A percentile compares a stretch with the other conserved stretches of the same genome.
Conservation (phyloP, 257 asterid species). For the Scutellaria minor region DNA sequence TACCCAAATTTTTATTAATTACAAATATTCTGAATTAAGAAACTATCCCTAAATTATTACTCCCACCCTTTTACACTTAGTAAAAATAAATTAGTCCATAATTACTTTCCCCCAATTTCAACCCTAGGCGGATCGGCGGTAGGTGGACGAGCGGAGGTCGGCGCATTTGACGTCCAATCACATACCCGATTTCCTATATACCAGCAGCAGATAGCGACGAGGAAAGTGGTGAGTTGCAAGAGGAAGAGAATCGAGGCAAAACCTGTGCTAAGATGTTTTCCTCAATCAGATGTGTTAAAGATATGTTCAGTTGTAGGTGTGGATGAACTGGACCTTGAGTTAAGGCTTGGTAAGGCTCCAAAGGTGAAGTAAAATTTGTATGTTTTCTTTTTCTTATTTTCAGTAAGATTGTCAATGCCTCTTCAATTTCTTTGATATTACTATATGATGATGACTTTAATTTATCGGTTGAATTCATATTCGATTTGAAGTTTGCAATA, state of each 20-base stretch:
- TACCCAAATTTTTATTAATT: too few relatives aligned
- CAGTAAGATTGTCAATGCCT: slow-evolving; percentile 14
- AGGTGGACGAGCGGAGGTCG: too few relatives aligned
- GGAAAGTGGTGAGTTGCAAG: slow-evolving; percentile 57
- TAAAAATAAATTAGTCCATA: too few relatives aligned
- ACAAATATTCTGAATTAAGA: too few relatives aligned
- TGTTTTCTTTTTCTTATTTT: slow-evolving; percentile 24
- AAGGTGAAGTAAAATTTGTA: slow-evolving; percentile 47
- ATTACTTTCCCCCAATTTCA: too few relatives aligned
- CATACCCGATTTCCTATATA: too few relatives aligned
- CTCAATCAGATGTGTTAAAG: slow-evolving; percentile 40
- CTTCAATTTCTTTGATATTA: slow-evolving; percentile 30
- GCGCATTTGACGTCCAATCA: too few relatives aligned
- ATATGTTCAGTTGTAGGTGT: slow-evolving; percentile 28
- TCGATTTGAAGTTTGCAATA: neutral
- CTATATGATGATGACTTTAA: neutral
- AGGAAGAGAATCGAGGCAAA: slow-evolving; percentile 57
- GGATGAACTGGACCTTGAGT: slow-evolving; percentile 90
- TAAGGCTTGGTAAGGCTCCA: slow-evolving; percentile 86
- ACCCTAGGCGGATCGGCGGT: too few relatives aligned
- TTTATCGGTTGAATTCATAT: slow-evolving; percentile 1
- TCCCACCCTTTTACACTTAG: too few relatives aligned
- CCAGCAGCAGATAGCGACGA: slow-evolving; percentile 41
- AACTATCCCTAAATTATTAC: too few relatives aligned
- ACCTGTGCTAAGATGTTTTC: slow-evolving; percentile 37